Percentiles rank a stretch among this genome's conserved stretches.
phyloP scores from a whole-genome alignment of 441 rosid genomes.

The Monsonia emarginata region DNA sequence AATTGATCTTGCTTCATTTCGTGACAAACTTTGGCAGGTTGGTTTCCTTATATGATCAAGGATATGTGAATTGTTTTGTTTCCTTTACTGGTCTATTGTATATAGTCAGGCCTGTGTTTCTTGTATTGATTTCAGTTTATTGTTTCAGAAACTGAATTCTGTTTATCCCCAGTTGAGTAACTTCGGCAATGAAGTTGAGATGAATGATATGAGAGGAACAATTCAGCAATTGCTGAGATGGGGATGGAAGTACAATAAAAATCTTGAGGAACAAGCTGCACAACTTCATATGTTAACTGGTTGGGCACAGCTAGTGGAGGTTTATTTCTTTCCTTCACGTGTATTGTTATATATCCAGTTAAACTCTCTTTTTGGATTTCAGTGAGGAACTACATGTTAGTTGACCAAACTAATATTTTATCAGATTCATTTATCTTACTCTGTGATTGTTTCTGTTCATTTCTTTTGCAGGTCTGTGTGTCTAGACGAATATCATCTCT shows the following conservation, averaged over 20 bases:
- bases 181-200: constrained; percentile 57
- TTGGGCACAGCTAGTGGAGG: constrained; percentile 96
- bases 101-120: constrained; percentile 8
- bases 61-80: constrained; percentile 10
- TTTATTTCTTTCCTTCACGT: constrained; percentile 23
- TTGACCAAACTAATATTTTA: neutral
- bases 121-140: constrained; percentile 18
- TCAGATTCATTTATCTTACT: neutral
- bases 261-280: constrained; percentile 97
- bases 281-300: constrained; percentile 97
- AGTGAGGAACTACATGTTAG: neutral
- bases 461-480: constrained; percentile 52
- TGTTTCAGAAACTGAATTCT: constrained; percentile 54
- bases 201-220: constrained; percentile 65
- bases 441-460: constrained; percentile 11
- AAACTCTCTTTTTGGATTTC: neutral
- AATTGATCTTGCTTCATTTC: constrained; percentile 70
- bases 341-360: neutral
- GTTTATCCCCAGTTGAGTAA: constrained; percentile 55
- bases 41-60: constrained; percentile 17
- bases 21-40: constrained; percentile 86
- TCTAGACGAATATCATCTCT: constrained; percentile 66
- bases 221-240: constrained; percentile 82
- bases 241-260: constrained; percentile 93
- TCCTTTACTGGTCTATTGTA: constrained; percentile 9